phyloP scores from a whole-genome alignment of 2,329 filamentous ascomycete species.

The Xylaria sp. region DNA sequence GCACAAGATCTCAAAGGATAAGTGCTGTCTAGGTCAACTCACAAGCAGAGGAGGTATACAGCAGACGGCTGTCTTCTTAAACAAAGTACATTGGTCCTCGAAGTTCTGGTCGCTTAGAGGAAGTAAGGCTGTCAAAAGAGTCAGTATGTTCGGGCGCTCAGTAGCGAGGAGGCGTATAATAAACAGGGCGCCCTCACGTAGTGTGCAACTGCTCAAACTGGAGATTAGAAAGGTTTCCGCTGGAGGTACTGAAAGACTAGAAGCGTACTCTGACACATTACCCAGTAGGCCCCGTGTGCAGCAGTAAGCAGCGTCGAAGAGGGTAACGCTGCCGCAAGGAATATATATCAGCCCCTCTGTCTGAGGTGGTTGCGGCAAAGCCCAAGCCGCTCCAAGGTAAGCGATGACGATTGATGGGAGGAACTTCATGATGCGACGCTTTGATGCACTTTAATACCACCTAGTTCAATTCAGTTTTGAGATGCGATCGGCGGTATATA shows the following conservation, averaged over 20 bases:
- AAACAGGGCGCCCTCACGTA: conserved; percentile 11
- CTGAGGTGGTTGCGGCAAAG: conserved; percentile 6
- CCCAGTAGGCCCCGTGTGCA: conserved; percentile 8
- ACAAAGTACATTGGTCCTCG: conserved; percentile 17
- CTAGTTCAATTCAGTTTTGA: background rate
- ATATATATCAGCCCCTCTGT: conserved; percentile 6
- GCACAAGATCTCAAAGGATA: background rate
- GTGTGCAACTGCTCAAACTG: conserved; percentile 13
- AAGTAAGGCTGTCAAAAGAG: conserved; percentile 7
- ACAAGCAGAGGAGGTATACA: conserved; percentile 18
- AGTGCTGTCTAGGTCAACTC: background rate
- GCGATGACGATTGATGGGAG: conserved; percentile 2
- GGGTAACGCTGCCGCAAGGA: conserved; percentile 13
- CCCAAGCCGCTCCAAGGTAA: conserved; percentile 4
- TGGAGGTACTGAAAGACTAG: background rate
- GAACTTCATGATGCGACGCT: conserved; percentile 23
- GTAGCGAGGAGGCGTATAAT: background rate
- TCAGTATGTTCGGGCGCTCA: background rate
- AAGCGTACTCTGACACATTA: conserved; percentile 18
- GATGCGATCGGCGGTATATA: conserved; percentile 14
- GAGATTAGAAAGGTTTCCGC: background rate
- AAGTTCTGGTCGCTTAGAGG: conserved; percentile 25
- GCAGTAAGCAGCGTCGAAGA: conserved; percentile 18
- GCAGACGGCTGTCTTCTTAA: conserved; percentile 24
- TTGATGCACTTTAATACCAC: background rate